Evolutionary conservation across 768 basidiomycete species (phyloP).

Genomic region (Coprinopsis strossmayeri): DNA sequence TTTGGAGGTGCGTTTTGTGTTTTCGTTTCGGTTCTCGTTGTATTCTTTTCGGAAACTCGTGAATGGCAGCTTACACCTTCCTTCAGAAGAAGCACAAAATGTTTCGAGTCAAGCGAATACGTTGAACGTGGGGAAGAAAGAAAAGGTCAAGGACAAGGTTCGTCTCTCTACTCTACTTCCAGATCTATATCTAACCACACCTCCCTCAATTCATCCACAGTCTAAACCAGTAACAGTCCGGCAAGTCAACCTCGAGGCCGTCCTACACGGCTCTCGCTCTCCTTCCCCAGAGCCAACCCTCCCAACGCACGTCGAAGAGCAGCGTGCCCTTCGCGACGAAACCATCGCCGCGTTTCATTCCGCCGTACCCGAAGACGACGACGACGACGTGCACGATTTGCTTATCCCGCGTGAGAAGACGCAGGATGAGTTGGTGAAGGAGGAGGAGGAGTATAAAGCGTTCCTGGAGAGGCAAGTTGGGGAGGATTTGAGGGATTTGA

Average conservation of each 20-base stretch:
- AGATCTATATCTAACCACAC: neutral
- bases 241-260: conserved; percentile 63
- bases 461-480: conserved; percentile 84
- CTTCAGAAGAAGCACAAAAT: conserved; percentile 60
- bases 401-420: conserved; percentile 73
- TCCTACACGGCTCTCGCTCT: conserved; percentile 50
- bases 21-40: conserved; percentile 2
- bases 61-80: conserved; percentile 1
- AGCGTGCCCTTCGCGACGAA: conserved; percentile 66
- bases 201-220: conserved; percentile 24
- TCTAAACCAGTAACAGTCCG: conserved; percentile 70
- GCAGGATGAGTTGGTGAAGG: conserved; percentile 65
- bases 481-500: conserved; percentile 53
- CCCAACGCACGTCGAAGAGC: conserved; percentile 75
- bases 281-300: conserved; percentile 47
- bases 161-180: conserved; percentile 7
- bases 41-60: neutral
- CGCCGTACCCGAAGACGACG: conserved; percentile 38
- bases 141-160: conserved; percentile 48
- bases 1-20: conserved; percentile 89
- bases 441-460: conserved; percentile 80
- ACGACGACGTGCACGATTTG: conserved; percentile 48
- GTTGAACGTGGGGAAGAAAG: too few species aligned
- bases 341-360: conserved; percentile 79
- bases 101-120: too few species aligned